Conservation (phyloP, 768 basidiomycete species). For the Auricularia sp. region DNA sequence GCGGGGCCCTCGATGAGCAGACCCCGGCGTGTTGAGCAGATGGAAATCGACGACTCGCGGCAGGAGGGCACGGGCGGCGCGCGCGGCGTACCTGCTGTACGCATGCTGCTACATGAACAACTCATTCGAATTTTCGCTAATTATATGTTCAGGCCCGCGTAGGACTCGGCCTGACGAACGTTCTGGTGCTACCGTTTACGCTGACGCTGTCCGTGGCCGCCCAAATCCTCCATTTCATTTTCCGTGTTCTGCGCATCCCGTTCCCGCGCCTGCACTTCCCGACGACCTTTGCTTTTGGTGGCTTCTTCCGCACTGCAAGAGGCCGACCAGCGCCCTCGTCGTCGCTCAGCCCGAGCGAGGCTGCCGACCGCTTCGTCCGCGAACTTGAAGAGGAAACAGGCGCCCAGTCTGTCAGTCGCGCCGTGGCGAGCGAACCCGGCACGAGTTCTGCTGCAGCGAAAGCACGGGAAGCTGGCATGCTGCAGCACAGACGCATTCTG, state of each 20-base stretch:
- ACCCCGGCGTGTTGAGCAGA: constrained; percentile 24
- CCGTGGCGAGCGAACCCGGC: constrained; percentile 20
- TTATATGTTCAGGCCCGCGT: background rate
- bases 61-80: constrained; percentile 19
- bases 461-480: constrained; percentile 21
- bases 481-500: constrained; percentile 33
- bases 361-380: constrained; percentile 66
- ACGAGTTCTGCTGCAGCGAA: constrained; percentile 17
- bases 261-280: constrained; percentile 41
- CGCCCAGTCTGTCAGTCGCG: constrained; percentile 47
- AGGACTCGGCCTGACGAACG: constrained; percentile 21
- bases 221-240: constrained; percentile 52
- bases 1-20: constrained; percentile 12
- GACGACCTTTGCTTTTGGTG: constrained; percentile 34
- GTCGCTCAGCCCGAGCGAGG: constrained; percentile 34
- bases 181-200: constrained; percentile 41
- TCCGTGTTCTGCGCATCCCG: constrained; percentile 58
- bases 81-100: constrained; percentile 13
- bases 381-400: constrained; percentile 82
- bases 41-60: constrained; percentile 46
- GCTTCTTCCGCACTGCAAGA: constrained; percentile 14
- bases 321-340: constrained; percentile 19
- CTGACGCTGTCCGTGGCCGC: constrained; percentile 53
- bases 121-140: background rate
- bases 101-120: constrained; percentile 9